Base-by-base conservation (phyloP, 2,329 filamentous ascomycete species). In the Geosmithia flava region DNA sequence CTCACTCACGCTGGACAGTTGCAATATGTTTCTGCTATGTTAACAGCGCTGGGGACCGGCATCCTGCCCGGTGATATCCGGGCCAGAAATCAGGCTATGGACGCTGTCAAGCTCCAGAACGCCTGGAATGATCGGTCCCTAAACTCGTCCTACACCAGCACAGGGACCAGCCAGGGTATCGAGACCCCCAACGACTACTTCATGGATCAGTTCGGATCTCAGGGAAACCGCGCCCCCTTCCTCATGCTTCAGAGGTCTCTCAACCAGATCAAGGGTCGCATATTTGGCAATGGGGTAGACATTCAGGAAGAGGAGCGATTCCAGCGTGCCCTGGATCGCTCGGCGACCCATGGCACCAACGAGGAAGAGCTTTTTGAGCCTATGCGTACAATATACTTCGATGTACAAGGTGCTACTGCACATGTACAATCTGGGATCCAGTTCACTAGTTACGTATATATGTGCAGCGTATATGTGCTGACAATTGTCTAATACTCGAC, bases 161-260 rank as follows among this genome's bases (percentile, higher is more conserved):
- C 41, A 17, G 41, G 41, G 8, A 43, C 10, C 41, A 43, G 41
- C 19, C 41, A 8, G 7, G 41, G 41, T 17, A 8, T 43, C 19
- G 19, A 17, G 8, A 43, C 8, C 19, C 41, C 41, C 41, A 43
- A 43, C 30, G 44, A 20, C 19, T 46, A 46, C 20, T 30, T 46
- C 11, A 46, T 46, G 44, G 44, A 46, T 20, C 44, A 46, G 30
- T 46, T 46, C 23, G 44, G 44, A 8, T 46, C 44, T 30, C 44
- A 46, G 20, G 44, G 44, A 16, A 46, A 46, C 20, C 44, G 44
- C 16, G 44, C 44, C 17, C 44, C 44, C 23, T 20, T 46, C 20
- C 23, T 46, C 44, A 13, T 46, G 23, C 15, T 20, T 29, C 20
- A 46, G n/a, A 20, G 44, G 20, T 13, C n/a, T n/a, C n/a, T 46